Evolutionary conservation across 371 early-diverging fungal genomes (phyloP).

Genomic region (Choanephora cucurbitarum): DNA sequence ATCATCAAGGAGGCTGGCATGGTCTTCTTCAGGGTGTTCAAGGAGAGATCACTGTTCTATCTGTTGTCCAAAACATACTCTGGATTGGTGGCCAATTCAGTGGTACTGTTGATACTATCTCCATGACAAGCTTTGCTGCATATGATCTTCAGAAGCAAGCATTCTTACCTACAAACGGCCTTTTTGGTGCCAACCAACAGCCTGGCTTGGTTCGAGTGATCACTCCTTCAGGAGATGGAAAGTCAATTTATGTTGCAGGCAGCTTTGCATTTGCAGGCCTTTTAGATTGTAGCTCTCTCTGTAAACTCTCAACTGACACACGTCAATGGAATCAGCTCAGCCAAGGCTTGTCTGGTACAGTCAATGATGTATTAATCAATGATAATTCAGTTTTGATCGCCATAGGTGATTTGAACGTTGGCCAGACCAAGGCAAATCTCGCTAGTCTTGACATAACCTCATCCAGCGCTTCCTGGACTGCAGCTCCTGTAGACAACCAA

Average conservation of each 20-base stretch:
- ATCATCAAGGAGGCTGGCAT: constrained; percentile 33
- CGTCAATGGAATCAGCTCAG: constrained; percentile 41
- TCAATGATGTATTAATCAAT: constrained; percentile 16
- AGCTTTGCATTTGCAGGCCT: constrained; percentile 48
- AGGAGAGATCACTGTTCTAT: constrained; percentile 30
- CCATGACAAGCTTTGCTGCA: constrained; percentile 33
- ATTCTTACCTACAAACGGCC: constrained; percentile 20
- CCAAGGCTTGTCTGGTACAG: constrained; percentile 13
- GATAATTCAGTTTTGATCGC: constrained; percentile 14
- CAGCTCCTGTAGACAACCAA: background rate
- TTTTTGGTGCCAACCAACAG: constrained; percentile 23
- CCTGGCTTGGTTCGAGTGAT: constrained; percentile 47
- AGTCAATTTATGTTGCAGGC: constrained; percentile 54
- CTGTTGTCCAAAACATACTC: constrained; percentile 22
- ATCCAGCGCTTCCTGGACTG: background rate
- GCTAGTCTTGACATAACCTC: constrained; percentile 9
- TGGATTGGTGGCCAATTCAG: constrained; percentile 42
- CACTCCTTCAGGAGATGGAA: constrained; percentile 32
- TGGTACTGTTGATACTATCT: constrained; percentile 11
- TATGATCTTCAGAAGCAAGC: constrained; percentile 25
- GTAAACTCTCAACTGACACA: constrained; percentile 29
- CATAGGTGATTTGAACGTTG: constrained; percentile 37
- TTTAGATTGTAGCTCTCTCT: constrained; percentile 41
- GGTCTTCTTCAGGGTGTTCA: constrained; percentile 22
- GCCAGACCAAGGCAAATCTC: background rate